Percentiles rank a stretch among this genome's conserved stretches.
These are phyloP conservation scores for Trichoderma koningii DNA, from an alignment of 2,329 filamentous ascomycete species.

Conservation along the genomic window DNA sequence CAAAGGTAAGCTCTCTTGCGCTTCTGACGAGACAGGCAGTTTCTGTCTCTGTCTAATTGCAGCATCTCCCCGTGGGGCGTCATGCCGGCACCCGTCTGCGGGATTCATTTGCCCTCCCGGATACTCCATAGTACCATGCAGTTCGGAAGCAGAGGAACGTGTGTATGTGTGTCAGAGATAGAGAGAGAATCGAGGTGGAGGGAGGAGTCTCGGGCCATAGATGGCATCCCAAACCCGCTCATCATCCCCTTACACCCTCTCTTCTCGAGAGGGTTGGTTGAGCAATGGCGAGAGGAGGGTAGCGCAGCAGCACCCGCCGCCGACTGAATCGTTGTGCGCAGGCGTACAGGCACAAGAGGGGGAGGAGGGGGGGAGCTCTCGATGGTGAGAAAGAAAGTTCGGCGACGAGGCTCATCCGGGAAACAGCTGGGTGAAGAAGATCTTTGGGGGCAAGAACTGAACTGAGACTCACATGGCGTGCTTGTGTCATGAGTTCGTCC, in stretches of 20 bases:
- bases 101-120: neutral
- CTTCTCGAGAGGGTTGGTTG: neutral
- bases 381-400: neutral
- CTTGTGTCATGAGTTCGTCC: neutral
- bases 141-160: too few species aligned
- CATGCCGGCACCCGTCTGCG: neutral
- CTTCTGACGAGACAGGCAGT: neutral
- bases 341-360: neutral
- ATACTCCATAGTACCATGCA: neutral
- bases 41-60: neutral
- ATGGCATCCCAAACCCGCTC: neutral
- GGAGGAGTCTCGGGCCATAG: neutral
- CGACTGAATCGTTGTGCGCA: slow-evolving; percentile 15
- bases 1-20: neutral
- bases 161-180: neutral
- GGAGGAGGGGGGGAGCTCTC: neutral
- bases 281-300: slow-evolving; percentile 8
- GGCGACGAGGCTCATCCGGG: slow-evolving; percentile 4
- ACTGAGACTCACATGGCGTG: slow-evolving; percentile 7
- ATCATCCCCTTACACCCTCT: neutral
- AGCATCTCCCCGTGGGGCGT: slow-evolving; percentile 20
- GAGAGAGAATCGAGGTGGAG: neutral
- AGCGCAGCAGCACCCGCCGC: slow-evolving; percentile 10
- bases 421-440: neutral
- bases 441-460: neutral